Evolutionary conservation across 164 flowering plant species (phyloP).

Genomic region (Echeveria elegans): DNA sequence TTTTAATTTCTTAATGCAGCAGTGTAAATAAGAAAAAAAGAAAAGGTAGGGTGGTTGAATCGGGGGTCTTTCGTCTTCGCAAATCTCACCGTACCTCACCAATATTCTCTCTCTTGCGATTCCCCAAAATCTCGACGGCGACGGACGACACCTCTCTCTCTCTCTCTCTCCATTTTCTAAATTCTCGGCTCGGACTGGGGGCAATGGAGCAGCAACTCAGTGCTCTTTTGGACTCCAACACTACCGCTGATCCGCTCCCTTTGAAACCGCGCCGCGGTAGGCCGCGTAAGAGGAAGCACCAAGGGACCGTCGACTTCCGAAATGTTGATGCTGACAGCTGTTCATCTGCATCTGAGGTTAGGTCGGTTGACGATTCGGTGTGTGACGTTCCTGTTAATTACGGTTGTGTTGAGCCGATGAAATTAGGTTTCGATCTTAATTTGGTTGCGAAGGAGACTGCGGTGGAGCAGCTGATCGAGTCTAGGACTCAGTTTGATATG

Average conservation of each 20-base stretch:
- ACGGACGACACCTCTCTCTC: too few species aligned
- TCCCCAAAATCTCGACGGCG: too few species aligned
- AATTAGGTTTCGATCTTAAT: conserved; percentile 40
- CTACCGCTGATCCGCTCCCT: conserved; percentile 6
- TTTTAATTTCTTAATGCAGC: too few species aligned
- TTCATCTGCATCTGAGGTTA: conserved; percentile 16
- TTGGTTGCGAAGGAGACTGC: conserved; percentile 25
- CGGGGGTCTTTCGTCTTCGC: too few species aligned
- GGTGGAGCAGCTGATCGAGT: conserved; percentile 20
- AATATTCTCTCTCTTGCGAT: too few species aligned
- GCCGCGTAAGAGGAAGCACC: conserved; percentile 22
- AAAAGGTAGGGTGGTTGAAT: too few species aligned
- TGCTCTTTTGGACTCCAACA: conserved; percentile 18
- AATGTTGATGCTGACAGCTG: not conserved
- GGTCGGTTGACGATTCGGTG: conserved; percentile 22
- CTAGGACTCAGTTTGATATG: conserved; percentile 41
- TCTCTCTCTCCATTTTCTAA: too few species aligned
- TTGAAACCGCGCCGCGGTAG: conserved; percentile 22
- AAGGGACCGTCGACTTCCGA: not conserved
- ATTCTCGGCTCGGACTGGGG: too few species aligned
- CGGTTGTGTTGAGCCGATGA: conserved; percentile 9
- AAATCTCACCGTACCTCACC: too few species aligned
- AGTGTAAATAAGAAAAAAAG: too few species aligned
- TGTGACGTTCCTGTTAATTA: conserved; percentile 11
- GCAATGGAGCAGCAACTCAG: too few species aligned